A percentile compares a stretch with the other conserved stretches of the same genome.
Conservation (phyloP, 2,329 filamentous ascomycete species). For the Pseudogymnoascus sp. region DNA sequence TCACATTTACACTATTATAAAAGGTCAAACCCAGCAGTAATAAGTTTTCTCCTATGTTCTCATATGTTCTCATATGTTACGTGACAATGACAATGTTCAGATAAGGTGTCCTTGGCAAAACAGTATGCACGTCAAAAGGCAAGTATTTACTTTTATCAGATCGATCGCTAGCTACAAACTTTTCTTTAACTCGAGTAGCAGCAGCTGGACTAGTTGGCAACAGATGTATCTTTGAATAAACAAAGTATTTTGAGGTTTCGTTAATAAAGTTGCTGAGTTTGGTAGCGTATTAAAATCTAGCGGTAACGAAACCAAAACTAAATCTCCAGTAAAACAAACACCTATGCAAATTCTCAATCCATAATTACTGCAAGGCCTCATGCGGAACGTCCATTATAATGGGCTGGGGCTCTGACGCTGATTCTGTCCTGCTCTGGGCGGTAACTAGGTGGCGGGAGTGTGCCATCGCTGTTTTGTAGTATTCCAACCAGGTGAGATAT, state of each 20-base stretch:
- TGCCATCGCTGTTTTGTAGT: constrained; percentile 6
- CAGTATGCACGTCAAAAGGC: not conserved
- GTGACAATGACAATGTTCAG: not conserved
- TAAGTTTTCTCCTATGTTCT: not conserved
- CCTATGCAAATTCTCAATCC: constrained; percentile 9
- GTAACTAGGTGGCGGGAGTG: not conserved
- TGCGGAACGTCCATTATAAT: constrained; percentile 3
- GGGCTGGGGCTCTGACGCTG: not conserved
- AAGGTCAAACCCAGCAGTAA: not conserved
- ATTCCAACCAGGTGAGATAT: constrained; percentile 11
- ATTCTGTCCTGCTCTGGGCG: constrained; percentile 8
- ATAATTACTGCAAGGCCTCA: constrained; percentile 7
- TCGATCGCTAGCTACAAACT: constrained; percentile 7
- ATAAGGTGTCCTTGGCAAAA: not conserved
- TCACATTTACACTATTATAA: not conserved
- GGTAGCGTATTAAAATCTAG: constrained; percentile 10
- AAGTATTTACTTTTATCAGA: constrained; percentile 7
- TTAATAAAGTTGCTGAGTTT: constrained; percentile 8
- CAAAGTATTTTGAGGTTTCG: constrained; percentile 1
- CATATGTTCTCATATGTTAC: not conserved
- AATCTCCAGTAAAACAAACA: constrained; percentile 9
- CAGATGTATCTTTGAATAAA: constrained; percentile 2
- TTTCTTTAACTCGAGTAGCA: not conserved
- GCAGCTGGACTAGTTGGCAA: not conserved
- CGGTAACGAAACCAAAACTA: constrained; percentile 9